Evolutionary conservation across 805 yeast species (phyloP), one percentile per base, ranked within the genome.

Genomic region (Metschnikowia anglica): DNA sequence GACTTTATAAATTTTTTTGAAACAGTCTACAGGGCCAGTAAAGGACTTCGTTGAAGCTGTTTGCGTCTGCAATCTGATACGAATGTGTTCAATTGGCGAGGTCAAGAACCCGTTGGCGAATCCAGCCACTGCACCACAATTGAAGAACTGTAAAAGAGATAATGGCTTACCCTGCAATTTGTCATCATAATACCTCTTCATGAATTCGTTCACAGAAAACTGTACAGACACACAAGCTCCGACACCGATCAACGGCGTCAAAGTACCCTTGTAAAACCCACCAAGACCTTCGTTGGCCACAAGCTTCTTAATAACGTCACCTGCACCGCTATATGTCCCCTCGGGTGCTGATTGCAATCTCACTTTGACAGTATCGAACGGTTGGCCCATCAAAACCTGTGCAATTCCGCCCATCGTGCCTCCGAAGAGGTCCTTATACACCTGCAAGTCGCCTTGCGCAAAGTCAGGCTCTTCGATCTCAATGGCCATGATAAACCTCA

Each of bases 221-320:
- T 93, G 99, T 30, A 91, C 86, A 7, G 96, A 87, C 10, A 93
- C 97, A 73, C 97, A 90, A 0, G 96, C 96, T 39, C 99, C 99
- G n/a, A 91, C 74, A 5, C 76, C 76, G 31, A 71, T 59, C 52
- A 70, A 63, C 5, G 75, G 74, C 11, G 74, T 71, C 56, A 71
- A 66, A 16, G 76, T 69, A 15, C 76, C 76, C 47, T 70, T 71
- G 50, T 70, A 71, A 49, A 71, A 70, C 0, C 72, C 76, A 28
- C 54, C 58, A 13, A 66, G 55, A 5, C 74, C 74, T 47, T 69
- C 73, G 38, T 61, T 61, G 30, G 73, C 71, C 28, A 91, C 33
- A 42, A 93, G 71, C 53, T 80, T 75, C 58, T 77, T 76, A 16
- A 89, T 81, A 9, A 88, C 96, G 54, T 88, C 95, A 43, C 79